These are phyloP conservation scores for Nothophytophthora sp. DNA, from an alignment of 352 stramenopile species.

Conservation along the genomic window DNA sequence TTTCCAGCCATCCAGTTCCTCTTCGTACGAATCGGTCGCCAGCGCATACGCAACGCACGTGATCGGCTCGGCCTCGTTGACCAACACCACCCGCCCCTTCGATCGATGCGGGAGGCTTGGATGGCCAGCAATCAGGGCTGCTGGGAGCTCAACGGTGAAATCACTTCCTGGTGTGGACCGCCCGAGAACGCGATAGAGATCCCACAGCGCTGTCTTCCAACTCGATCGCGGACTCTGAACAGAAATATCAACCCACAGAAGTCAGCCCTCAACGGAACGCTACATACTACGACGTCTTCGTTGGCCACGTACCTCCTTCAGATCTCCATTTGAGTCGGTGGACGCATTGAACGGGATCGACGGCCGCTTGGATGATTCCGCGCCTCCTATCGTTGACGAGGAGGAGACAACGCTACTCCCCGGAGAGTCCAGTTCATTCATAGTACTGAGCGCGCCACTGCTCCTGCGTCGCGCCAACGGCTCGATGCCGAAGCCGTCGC, in stretches of 20 bases:
- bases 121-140: constrained; percentile 72
- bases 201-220: constrained; percentile 69
- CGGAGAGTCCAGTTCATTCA: constrained; percentile 31
- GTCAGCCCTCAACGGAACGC: not conserved
- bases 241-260: not conserved
- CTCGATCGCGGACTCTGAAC: constrained; percentile 25
- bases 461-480: constrained; percentile 32
- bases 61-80: constrained; percentile 93
- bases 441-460: constrained; percentile 35
- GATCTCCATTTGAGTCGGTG: constrained; percentile 12
- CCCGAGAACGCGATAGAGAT: constrained; percentile 69
- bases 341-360: constrained; percentile 14
- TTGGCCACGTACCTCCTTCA: constrained; percentile 51
- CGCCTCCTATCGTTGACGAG: constrained; percentile 24
- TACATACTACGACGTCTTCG: no score
- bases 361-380: constrained; percentile 21
- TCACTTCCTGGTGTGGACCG: constrained; percentile 63
- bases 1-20: constrained; percentile 71
- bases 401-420: constrained; percentile 25
- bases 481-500: constrained; percentile 30
- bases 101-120: constrained; percentile 89
- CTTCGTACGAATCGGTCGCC: constrained; percentile 88
- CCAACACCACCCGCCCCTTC: constrained; percentile 89
- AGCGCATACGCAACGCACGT: constrained; percentile 96
- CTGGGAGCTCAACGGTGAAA: constrained; percentile 72